Evolutionary conservation across 768 basidiomycete species (phyloP).

Genomic region (Podaxis sp.): DNA sequence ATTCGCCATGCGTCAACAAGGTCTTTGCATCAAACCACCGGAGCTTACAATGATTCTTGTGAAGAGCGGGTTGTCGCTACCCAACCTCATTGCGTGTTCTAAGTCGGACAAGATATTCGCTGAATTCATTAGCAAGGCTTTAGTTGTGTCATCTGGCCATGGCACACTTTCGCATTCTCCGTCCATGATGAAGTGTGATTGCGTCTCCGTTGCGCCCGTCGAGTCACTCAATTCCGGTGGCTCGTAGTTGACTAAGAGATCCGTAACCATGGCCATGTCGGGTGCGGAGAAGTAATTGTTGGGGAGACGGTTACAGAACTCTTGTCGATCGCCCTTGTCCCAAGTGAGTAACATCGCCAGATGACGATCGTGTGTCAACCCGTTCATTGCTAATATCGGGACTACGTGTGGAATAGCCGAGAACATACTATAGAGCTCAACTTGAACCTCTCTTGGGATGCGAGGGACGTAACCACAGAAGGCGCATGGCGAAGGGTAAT

Average conservation of each 20-base stretch:
- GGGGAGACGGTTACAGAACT: slow-evolving; percentile 14
- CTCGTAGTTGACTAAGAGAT: background rate
- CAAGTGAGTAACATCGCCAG: slow-evolving; percentile 16
- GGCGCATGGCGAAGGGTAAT: slow-evolving; percentile 3
- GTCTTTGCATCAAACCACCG: background rate
- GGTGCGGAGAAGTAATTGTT: background rate
- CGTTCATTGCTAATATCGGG: slow-evolving; percentile 1
- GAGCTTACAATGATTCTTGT: background rate
- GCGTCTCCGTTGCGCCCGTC: background rate
- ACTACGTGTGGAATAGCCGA: slow-evolving; percentile 10
- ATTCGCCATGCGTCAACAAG: background rate
- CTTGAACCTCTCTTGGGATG: background rate
- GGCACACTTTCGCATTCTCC: background rate
- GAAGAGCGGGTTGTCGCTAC: background rate
- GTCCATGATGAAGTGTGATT: background rate
- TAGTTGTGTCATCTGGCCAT: background rate
- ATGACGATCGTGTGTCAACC: slow-evolving; percentile 18
- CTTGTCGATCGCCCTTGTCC: background rate
- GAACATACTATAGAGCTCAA: slow-evolving; percentile 2
- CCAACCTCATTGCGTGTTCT: background rate
- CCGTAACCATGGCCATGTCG: background rate
- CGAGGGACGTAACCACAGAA: slow-evolving; percentile 11
- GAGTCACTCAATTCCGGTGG: background rate
- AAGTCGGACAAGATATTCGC: background rate
- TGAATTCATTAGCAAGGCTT: background rate